phyloP scores from a whole-genome alignment of 371 early-diverging fungal species.

The Coemansia sp. region DNA sequence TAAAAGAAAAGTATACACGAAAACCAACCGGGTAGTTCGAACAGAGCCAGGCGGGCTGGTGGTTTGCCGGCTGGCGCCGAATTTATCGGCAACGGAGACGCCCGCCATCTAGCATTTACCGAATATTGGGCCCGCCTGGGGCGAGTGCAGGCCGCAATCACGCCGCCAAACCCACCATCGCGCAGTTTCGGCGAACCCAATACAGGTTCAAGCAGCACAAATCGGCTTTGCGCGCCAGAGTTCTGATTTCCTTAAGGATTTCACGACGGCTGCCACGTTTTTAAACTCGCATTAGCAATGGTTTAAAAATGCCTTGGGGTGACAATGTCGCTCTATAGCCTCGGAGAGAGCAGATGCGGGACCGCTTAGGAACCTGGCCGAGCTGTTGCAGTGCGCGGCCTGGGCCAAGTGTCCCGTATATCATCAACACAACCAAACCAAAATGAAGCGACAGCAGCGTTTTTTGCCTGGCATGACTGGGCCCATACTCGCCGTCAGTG shows the following conservation, averaged over 20 bases:
- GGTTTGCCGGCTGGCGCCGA: too few species aligned
- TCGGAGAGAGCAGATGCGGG: constrained; percentile 37
- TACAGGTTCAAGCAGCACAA: not conserved
- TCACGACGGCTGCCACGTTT: constrained; percentile 47
- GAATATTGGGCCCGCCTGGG: too few species aligned
- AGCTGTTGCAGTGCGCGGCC: constrained; percentile 7
- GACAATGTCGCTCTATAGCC: constrained; percentile 17
- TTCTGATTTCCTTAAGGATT: constrained; percentile 11
- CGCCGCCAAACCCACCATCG: constrained; percentile 5
- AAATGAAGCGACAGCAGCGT: not conserved
- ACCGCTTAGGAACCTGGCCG: constrained; percentile 35
- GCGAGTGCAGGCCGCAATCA: too few species aligned
- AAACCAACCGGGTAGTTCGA: too few species aligned
- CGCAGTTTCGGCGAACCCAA: not conserved
- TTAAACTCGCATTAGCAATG: constrained; percentile 10
- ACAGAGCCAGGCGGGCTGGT: too few species aligned
- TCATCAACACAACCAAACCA: not conserved
- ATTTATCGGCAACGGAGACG: not conserved
- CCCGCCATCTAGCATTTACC: not conserved
- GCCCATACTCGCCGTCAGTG: not conserved
- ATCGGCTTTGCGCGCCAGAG: not conserved
- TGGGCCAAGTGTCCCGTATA: constrained; percentile 40
- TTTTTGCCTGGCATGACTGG: not conserved
- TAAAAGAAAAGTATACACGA: too few species aligned
- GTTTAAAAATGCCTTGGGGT: constrained; percentile 32